Conservation (phyloP, 2,329 filamentous ascomycete genomes). For the Ophiostoma sp. region DNA sequence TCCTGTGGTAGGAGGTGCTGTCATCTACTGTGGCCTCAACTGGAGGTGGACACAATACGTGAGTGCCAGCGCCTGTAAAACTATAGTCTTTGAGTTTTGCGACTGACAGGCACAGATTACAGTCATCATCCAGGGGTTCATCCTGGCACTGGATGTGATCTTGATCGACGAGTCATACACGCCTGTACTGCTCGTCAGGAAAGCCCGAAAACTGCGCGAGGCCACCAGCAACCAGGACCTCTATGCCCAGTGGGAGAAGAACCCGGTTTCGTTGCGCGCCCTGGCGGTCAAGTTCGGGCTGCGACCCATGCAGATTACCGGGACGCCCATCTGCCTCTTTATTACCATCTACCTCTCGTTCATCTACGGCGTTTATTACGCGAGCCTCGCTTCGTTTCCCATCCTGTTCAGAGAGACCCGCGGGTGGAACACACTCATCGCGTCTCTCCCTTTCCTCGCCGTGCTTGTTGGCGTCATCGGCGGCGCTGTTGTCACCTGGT, state of each 20-base stretch:
- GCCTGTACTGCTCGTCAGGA: conserved; percentile 12
- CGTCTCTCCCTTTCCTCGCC: not conserved
- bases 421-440: not conserved
- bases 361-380: not conserved
- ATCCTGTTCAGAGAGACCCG: not conserved
- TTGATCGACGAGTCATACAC: conserved; percentile 19
- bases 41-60: conserved; percentile 6
- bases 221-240: conserved; percentile 12
- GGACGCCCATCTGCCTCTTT: conserved; percentile 6
- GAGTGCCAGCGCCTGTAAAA: not conserved
- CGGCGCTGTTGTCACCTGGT: not conserved
- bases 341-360: not conserved
- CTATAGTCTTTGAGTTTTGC: not conserved
- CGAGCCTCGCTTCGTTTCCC: not conserved
- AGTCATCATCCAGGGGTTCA: not conserved
- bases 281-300: conserved; percentile 18
- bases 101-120: not conserved
- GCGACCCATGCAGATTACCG: conserved; percentile 15
- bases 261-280: conserved; percentile 9
- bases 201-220: conserved; percentile 15
- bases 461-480: not conserved
- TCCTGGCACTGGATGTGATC: conserved; percentile 11
- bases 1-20: not conserved
- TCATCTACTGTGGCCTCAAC: not conserved
- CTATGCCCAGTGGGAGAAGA: conserved; percentile 19